Conservation (phyloP, 176 grass and related monocot species). For the Dendrocalamus sinicus region DNA sequence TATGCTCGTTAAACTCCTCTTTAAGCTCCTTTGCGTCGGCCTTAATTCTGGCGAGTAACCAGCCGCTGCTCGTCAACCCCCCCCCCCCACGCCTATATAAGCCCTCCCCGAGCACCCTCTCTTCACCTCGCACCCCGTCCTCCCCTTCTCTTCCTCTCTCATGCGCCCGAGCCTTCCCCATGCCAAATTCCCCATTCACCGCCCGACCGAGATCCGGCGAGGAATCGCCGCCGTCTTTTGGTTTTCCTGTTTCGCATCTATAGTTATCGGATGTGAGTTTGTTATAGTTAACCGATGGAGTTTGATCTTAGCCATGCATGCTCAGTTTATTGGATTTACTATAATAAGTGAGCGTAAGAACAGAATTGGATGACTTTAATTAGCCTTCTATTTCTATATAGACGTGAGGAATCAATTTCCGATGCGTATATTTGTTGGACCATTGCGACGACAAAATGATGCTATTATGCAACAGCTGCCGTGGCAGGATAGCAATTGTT, state of each 20-base stretch:
- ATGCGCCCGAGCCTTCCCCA: no score
- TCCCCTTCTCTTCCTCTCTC: no score
- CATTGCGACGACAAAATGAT: not conserved
- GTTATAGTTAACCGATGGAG: not conserved
- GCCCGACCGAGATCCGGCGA: no score
- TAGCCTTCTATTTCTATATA: not conserved
- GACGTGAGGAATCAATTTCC: not conserved
- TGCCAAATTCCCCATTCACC: no score
- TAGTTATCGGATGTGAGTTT: no score
- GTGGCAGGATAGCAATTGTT: slow-evolving; percentile 33
- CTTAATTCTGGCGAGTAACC: no score
- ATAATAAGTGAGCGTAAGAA: not conserved
- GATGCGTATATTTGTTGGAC: not conserved
- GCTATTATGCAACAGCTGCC: not conserved
- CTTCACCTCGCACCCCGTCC: no score
- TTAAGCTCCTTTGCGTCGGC: no score
- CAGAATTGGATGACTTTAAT: not conserved
- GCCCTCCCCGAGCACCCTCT: no score
- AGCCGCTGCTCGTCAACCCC: no score
- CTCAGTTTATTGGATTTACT: not conserved
- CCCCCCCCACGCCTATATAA: no score
- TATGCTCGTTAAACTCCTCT: no score
- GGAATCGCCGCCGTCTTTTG: not conserved
- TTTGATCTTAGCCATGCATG: not conserved
- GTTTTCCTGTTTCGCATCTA: not conserved